Conservation (phyloP, 202 grass and related monocot species). For the Brachypodium distachyon region DNA sequence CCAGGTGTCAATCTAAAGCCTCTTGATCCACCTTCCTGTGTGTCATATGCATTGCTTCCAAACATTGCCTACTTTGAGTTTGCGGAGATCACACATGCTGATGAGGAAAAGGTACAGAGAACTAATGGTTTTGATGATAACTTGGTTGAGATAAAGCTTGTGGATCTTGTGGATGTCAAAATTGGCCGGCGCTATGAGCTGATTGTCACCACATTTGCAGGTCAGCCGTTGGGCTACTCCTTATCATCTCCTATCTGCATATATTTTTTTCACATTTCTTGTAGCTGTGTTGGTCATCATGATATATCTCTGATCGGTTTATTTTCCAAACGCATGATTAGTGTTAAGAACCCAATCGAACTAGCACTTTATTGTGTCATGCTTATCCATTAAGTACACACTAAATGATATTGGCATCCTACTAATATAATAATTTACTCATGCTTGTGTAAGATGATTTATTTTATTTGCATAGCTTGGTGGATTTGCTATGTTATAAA, state of each 20-base stretch:
- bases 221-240: neutral
- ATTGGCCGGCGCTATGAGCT: conserved; percentile 34
- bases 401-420: neutral
- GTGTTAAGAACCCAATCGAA: neutral
- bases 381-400: neutral
- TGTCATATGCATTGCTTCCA: conserved; percentile 29
- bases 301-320: neutral
- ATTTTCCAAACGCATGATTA: neutral
- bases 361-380: neutral
- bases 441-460: neutral
- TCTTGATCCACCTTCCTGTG: conserved; percentile 9
- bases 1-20: conserved; percentile 31
- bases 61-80: conserved; percentile 50
- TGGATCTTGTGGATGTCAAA: conserved; percentile 41
- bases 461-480: neutral
- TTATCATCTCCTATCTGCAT: neutral
- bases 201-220: conserved; percentile 36
- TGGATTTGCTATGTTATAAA: neutral
- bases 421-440: neutral
- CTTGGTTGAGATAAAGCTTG: neutral
- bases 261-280: neutral
- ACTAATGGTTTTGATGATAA: neutral
- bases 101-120: neutral
- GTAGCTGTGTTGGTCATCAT: neutral
- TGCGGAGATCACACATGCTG: neutral